Evolutionary conservation across 1,139 yeast genomes (phyloP).

Genomic region (Protomyces macrosporus): DNA sequence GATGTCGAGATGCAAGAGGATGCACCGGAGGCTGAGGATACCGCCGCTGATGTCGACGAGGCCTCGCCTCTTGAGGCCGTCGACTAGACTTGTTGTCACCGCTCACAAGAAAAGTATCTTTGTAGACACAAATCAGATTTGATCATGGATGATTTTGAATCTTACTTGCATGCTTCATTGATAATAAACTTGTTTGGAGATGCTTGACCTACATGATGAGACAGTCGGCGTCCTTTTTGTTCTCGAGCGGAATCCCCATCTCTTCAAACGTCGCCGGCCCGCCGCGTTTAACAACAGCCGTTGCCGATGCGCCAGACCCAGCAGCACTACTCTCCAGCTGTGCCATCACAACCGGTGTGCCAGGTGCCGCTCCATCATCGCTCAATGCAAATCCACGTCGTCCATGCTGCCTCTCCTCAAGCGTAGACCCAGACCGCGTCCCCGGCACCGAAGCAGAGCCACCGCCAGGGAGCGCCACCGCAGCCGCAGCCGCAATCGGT

Average conservation of each 20-base stretch:
- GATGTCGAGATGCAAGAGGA: slow-evolving; percentile 65
- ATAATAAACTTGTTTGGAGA: too few species aligned
- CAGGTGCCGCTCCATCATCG: background rate
- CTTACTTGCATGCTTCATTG: too few species aligned
- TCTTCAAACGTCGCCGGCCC: slow-evolving; percentile 43
- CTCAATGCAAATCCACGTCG: background rate
- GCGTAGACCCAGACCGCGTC: too few species aligned
- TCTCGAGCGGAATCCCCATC: slow-evolving; percentile 37
- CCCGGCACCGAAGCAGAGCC: too few species aligned
- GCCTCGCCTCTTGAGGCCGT: slow-evolving; percentile 98
- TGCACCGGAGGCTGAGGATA: slow-evolving; percentile 43
- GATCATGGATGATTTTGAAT: too few species aligned
- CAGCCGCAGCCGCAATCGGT: background rate
- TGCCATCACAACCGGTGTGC: background rate
- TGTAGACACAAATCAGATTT: too few species aligned
- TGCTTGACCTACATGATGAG: slow-evolving; percentile 34
- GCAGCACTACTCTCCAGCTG: background rate
- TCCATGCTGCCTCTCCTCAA: too few species aligned
- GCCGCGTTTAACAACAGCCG: slow-evolving; percentile 4
- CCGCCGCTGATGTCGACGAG: slow-evolving; percentile 41
- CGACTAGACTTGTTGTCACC: slow-evolving; percentile 51
- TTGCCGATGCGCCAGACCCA: background rate
- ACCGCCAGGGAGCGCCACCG: too few species aligned
- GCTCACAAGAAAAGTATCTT: background rate
- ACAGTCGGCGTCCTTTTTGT: slow-evolving; percentile 36